Percentiles rank a stretch among this genome's conserved stretches.
These are phyloP conservation scores for Lactifluus piperatus DNA, from an alignment of 768 basidiomycete species.

Conservation along the genomic window DNA sequence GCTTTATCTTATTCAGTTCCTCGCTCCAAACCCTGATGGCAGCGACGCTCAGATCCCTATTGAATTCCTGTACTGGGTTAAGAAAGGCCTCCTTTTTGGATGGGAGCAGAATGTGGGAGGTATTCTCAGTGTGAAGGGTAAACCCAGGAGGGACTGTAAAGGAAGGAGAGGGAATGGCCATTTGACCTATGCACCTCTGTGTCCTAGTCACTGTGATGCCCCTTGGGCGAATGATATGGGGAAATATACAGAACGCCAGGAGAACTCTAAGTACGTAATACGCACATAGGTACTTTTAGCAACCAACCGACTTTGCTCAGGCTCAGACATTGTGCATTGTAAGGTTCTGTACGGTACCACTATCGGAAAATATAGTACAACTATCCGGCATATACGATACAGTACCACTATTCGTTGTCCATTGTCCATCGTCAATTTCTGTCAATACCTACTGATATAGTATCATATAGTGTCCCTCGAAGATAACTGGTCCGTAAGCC, in stretches of 20 bases:
- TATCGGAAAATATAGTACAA: neutral
- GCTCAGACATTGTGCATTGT: neutral
- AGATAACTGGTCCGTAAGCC: neutral
- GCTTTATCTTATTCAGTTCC: conserved; percentile 51
- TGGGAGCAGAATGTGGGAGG: conserved; percentile 69
- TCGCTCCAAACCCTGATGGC: conserved; percentile 89
- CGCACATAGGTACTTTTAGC: too few species aligned
- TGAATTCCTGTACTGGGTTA: conserved; percentile 98
- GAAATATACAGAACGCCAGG: neutral
- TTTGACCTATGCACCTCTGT: neutral
- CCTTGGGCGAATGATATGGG: neutral
- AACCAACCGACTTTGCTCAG: neutral
- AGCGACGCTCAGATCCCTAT: conserved; percentile 87
- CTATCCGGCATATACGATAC: neutral
- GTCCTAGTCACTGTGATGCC: neutral
- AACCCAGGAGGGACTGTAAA: conserved; percentile 58
- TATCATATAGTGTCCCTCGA: neutral
- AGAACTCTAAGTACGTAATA: neutral
- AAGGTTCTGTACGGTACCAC: neutral
- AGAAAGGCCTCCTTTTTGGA: conserved; percentile 79
- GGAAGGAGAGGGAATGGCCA: neutral
- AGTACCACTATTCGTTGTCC: neutral
- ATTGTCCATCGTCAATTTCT: neutral
- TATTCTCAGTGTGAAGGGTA: conserved; percentile 74
- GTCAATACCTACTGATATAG: neutral